Percentiles rank a stretch among this genome's conserved stretches.
Evolutionary conservation across 2,329 filamentous ascomycete species (phyloP).

Genomic region (Hypoxylon sp.): DNA sequence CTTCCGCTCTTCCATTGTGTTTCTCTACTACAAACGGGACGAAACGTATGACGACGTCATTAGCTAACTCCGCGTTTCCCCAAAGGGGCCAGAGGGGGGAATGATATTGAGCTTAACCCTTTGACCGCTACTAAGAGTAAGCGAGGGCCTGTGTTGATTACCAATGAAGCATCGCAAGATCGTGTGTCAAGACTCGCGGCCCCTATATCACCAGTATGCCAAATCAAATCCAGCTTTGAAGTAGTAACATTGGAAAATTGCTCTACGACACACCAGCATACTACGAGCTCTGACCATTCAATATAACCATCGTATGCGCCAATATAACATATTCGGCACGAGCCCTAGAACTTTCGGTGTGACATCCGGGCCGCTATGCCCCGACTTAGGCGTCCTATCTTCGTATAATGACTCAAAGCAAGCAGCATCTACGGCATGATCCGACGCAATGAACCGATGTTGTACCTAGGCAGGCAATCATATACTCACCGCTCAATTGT

Average conservation of each 20-base stretch:
- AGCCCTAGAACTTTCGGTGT: background rate
- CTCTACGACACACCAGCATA: too few species aligned
- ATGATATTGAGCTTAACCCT: background rate
- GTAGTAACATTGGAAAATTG: too few species aligned
- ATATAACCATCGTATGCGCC: too few species aligned
- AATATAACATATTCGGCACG: background rate
- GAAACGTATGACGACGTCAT: slow-evolving; percentile 19
- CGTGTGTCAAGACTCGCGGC: background rate
- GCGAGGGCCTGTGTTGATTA: background rate
- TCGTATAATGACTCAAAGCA: slow-evolving; percentile 32
- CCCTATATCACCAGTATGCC: background rate
- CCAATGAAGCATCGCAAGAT: background rate
- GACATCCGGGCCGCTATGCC: background rate
- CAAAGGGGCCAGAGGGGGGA: background rate
- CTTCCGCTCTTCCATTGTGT: slow-evolving; percentile 21
- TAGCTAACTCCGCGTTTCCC: background rate
- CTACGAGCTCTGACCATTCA: too few species aligned
- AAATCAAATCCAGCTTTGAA: too few species aligned
- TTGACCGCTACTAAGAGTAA: background rate
- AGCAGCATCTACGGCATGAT: slow-evolving; percentile 4
- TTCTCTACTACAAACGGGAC: too few species aligned
- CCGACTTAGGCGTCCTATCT: slow-evolving; percentile 14
- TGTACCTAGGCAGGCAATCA: slow-evolving; percentile 12
- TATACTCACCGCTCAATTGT: slow-evolving; percentile 33
- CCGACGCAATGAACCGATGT: slow-evolving; percentile 25